Base-by-base conservation (phyloP, 345 rosid species). In the Microthlaspi erraticum region DNA sequence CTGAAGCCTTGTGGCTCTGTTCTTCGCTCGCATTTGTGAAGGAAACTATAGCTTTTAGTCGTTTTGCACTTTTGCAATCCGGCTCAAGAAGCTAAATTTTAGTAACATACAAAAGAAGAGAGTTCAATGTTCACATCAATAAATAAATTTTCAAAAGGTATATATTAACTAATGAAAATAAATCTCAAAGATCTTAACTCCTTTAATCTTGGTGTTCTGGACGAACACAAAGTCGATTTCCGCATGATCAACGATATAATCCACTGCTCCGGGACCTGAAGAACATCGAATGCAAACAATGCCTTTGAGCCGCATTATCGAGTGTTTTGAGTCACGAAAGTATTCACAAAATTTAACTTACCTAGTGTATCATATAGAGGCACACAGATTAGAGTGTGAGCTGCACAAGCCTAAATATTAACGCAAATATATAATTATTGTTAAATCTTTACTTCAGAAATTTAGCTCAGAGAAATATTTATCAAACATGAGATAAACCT, bases 281-380 rank as follows among this genome's bases (percentile, higher is more conserved):
- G 41, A 83, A 66, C 33, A 23, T 23, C 26, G 26, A 23, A 23
- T 2, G 26, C 26, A 23, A 23, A 23, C 26, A 23, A 23, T 23
- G 26, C 26, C 26, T 23, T 23, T 23, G 26, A 23, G 26, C 26
- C 26, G 2, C 26, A 23, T 23, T 23, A 23, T 23, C 26, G 26
- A 23, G 26, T 23, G 26, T 23, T 23, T 23, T 12, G 32, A 20
- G 16, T 37, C 38, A 56, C 34, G 26, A 13, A 74, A 11, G 9
- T 41, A 37, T 45, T 36, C 42, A 36, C 46, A 49, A 10, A 19
- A 8, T 9, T 62, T 10, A 29, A 43, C 50, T 70, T 87, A 93
- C 99, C 99, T 10, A 94, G 86, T 19, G 96, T 91, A 72, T 94
- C 98, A 78, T 93, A 93, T 41, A 93, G 95, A 63, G 98, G 98